These are phyloP conservation scores for Microthlaspi erraticum DNA, from an alignment of 345 rosid species.

Conservation along the genomic window DNA sequence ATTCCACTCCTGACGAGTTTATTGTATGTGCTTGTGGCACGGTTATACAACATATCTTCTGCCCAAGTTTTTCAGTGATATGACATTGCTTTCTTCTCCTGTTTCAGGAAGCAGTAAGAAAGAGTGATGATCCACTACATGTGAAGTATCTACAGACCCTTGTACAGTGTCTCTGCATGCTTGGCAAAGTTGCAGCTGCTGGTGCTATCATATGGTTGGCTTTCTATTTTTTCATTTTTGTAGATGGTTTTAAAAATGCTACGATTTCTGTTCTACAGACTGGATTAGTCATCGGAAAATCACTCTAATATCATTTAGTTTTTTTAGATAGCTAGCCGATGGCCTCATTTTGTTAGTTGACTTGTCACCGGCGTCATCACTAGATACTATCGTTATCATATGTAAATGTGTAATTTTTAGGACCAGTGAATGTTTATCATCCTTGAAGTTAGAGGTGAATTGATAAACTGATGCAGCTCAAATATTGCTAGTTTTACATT, in stretches of 20 bases:
- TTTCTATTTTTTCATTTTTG: constrained; percentile 39
- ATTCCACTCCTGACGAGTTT: constrained; percentile 93
- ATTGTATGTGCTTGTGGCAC: constrained; percentile 56
- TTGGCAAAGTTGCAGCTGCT: constrained; percentile 96
- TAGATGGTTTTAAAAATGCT: constrained; percentile 21
- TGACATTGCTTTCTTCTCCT: constrained; percentile 33
- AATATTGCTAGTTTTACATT: constrained; percentile 31
- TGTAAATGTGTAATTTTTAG: constrained; percentile 13
- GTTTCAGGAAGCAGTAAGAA: constrained; percentile 79
- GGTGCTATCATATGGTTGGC: constrained; percentile 96
- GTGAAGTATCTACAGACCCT: constrained; percentile 94
- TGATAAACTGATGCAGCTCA: constrained; percentile 20
- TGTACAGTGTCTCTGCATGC: constrained; percentile 98
- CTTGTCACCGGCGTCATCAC: constrained; percentile 31
- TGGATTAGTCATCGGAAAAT: constrained; percentile 11
- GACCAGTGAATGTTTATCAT: constrained; percentile 11
- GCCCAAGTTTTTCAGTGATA: constrained; percentile 24
- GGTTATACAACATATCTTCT: constrained; percentile 19
- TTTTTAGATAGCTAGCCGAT: constrained; percentile 26
- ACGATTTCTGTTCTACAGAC: constrained; percentile 21
- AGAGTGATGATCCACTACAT: constrained; percentile 86
- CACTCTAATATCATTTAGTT: constrained; percentile 21
- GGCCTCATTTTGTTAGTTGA: constrained; percentile 11
- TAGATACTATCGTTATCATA: constrained; percentile 29
- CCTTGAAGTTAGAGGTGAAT: constrained; percentile 28